Base-by-base conservation (phyloP, 1,284 basidiomycete species). In the Xerocomus subilludens region DNA sequence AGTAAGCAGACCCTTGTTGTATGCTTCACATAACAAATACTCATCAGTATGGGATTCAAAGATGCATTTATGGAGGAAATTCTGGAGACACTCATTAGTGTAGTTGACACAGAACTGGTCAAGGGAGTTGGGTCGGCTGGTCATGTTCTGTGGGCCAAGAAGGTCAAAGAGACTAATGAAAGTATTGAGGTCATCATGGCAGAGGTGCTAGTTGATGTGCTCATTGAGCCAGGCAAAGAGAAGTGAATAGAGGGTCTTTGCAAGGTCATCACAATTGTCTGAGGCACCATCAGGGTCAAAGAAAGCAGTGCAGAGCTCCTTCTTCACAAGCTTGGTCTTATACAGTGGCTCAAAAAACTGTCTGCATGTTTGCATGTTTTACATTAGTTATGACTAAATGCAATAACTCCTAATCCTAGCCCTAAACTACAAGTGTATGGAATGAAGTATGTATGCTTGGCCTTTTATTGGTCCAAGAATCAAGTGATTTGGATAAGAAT, bases 31-130 rank as follows among this genome's bases (percentile, higher is more conserved):
- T n/a, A n/a, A n/a, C n/a, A n/a, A n/a, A n/a, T n/a, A 98, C 84
- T 99, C 96, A 67, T 91, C 90, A 14, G 91, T 89, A 68, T 95
- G 92, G 11, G 87, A 87, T 82, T 97, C 95, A 81, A 96, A 96
- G 30, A 98, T 86, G 18, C 89, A 88, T 72, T 92, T 91, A 81
- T 97, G 93, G 47, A 94, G 89, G 88, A 95, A 98, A 77, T 92
- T 89, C 71, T 98, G 96, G 51, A 98, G 83, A 25, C 94, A 92
- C 82, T 99, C 97, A 80, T 97, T 96, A 65, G 97, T 96, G 81
- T 96, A 97, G 86, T 99, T 99, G 88, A 99, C 89, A 84, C 94
- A 96, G 85, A 99, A 97, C 79, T 98, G 96, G 80, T 99, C 97
- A 53, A 99, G 91, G 25, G 96, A 97, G 84, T 98, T 98, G 69